phyloP scores from a whole-genome alignment of 352 stramenopile genomes.

The Phytophthora sansomeana region DNA sequence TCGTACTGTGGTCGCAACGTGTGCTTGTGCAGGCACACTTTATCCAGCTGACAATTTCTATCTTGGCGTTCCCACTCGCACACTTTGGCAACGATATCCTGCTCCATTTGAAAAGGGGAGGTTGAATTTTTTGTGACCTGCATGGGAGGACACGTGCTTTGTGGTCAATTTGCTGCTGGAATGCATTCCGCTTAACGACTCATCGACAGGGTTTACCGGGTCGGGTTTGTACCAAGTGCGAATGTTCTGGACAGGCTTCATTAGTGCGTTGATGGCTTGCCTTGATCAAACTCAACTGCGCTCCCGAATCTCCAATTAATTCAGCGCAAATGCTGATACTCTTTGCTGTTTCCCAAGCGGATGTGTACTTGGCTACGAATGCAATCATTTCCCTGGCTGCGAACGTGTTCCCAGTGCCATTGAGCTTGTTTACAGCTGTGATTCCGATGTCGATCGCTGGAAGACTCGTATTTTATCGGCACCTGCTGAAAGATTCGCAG shows the following conservation, averaged over 20 bases:
- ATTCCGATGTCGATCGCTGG: conserved; percentile 7
- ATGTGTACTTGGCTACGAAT: conserved; percentile 25
- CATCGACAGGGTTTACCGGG: conserved; percentile 3
- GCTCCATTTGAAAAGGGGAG: neutral
- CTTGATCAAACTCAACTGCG: conserved; percentile 22
- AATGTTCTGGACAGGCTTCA: conserved; percentile 14
- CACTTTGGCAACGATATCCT: conserved; percentile 28
- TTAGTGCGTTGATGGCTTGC: conserved; percentile 1
- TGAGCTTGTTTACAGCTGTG: conserved; percentile 24
- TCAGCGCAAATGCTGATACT: conserved; percentile 9
- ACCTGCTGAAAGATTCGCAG: conserved; percentile 1
- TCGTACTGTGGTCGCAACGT: conserved; percentile 25
- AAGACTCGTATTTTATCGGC: conserved; percentile 4
- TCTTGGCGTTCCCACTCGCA: conserved; percentile 24
- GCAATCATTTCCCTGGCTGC: conserved; percentile 13
- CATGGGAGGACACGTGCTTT: conserved; percentile 9
- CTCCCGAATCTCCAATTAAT: conserved; percentile 20
- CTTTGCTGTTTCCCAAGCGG: conserved; percentile 23
- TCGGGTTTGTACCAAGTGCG: conserved; percentile 32
- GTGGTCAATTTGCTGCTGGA: conserved; percentile 34
- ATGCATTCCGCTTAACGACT: conserved; percentile 26
- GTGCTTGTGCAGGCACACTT: conserved; percentile 21
- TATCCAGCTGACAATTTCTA: conserved; percentile 15
- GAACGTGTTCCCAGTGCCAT: conserved; percentile 44
- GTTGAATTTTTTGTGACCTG: too few relatives aligned